A percentile compares a stretch with the other conserved stretches of the same genome.
Conservation (phyloP, 495 filamentous ascomycete genomes). For the Aspergillus baeticus region DNA sequence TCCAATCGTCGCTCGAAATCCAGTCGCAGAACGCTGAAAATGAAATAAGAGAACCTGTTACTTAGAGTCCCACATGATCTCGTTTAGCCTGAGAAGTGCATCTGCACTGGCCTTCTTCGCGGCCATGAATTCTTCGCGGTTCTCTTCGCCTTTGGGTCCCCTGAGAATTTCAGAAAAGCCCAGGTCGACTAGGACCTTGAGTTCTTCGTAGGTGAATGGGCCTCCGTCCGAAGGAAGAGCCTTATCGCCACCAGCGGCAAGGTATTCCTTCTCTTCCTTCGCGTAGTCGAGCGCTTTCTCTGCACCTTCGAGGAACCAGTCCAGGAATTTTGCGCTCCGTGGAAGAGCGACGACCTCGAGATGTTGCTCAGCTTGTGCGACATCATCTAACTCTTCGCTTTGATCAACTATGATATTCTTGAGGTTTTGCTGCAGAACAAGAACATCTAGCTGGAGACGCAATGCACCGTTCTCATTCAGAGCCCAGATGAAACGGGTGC, state of each 20-base stretch:
- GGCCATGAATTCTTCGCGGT: slow-evolving; percentile 69
- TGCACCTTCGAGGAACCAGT: slow-evolving; percentile 75
- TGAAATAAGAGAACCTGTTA: slow-evolving; percentile 17
- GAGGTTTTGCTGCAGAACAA: slow-evolving; percentile 92
- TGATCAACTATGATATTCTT: slow-evolving; percentile 69
- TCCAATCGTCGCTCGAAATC: too few species aligned
- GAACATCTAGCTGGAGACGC: slow-evolving; percentile 84
- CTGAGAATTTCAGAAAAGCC: slow-evolving; percentile 77
- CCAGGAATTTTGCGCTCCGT: slow-evolving; percentile 72
- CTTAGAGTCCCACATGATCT: slow-evolving; percentile 70
- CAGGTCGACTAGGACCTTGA: slow-evolving; percentile 80
- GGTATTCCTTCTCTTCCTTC: slow-evolving; percentile 51
- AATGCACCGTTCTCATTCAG: slow-evolving; percentile 76
- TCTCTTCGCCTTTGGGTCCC: slow-evolving; percentile 55
- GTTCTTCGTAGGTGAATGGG: slow-evolving; percentile 75
- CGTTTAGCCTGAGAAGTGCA: slow-evolving; percentile 70
- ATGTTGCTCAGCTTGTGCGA: slow-evolving; percentile 11
- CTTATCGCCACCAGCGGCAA: slow-evolving; percentile 34
- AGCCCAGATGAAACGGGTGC: slow-evolving; percentile 58
- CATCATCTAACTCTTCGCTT: slow-evolving; percentile 9
- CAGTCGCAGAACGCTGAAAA: not conserved
- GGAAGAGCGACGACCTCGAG: slow-evolving; percentile 63
- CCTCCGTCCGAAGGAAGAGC: slow-evolving; percentile 40
- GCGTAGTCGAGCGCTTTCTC: slow-evolving; percentile 66
- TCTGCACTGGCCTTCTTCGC: slow-evolving; percentile 76